Evolutionary conservation across 2,329 filamentous ascomycete genomes (phyloP), one percentile per base, ranked within the genome.

Genomic region (Alternaria infectoria): DNA sequence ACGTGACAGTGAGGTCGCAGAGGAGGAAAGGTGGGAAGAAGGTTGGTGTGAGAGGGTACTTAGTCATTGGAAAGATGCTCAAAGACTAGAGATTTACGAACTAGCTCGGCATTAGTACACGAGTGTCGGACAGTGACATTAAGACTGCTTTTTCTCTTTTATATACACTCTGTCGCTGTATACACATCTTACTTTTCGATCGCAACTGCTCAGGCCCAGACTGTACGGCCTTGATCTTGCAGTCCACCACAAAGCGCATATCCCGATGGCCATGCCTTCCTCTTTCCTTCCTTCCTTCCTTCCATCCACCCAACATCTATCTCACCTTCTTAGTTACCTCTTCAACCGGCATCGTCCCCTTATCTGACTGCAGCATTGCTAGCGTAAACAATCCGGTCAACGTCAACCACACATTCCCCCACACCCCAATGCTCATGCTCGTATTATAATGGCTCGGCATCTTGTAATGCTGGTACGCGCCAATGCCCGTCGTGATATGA

Each of bases 381-480:
- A 69, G 46, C 8, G 70, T 74, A 5, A 72, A 51, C 6, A 68
- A 2, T 0, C 71, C 71, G 13, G 69, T 67, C 12, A 70, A 23
- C 6, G 66, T 66, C 65, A 74, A 63, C 70, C 70, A 74, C 21
- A 72, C 67, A 51, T 74, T 74, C 0, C 69, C 71, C 71, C 71
- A 74, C 4, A 71, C 71, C 0, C 71, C 71, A 63, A 74, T 70
- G 1, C 60, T 65, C 71, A 74, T 74, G 36, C 67, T 69, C 0
- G 66, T 69, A 23, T 74, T 74, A 26, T 73, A 71, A 51, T 74
- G 71, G 17, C 56, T 70, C 11, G 68, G 70, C 13, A 74, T 36
- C 52, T 67, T 72, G 43, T 74, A 74, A 56, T 74, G 71, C 64
- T 74, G 67, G 17, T 68, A 74, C 12, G 71, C 70, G 5, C 71